Conservation (phyloP, 371 early-diverging fungal species). For the Mucor piriformis region DNA sequence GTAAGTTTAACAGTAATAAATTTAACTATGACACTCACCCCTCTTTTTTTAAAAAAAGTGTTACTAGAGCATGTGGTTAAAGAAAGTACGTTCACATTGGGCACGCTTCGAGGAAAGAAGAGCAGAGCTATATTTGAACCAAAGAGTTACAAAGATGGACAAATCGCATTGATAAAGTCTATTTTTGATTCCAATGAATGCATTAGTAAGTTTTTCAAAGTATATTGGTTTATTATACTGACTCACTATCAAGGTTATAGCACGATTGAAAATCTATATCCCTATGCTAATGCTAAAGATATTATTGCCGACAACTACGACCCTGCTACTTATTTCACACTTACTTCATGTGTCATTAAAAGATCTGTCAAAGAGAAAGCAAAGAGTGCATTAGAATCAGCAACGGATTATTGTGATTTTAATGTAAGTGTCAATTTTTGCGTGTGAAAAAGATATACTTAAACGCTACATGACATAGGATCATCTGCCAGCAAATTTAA, state of each 20-base stretch:
- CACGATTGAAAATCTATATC: slow-evolving; percentile 21
- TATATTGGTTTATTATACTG: neutral
- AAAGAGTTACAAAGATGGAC: slow-evolving; percentile 16
- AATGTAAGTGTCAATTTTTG: slow-evolving; percentile 13
- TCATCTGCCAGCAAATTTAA: slow-evolving; percentile 11
- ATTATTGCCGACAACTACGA: slow-evolving; percentile 17
- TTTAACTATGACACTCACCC: neutral
- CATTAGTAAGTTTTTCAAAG: slow-evolving; percentile 16
- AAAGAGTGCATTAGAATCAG: slow-evolving; percentile 1
- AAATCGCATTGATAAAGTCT: slow-evolving; percentile 20
- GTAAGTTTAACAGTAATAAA: slow-evolving; percentile 6
- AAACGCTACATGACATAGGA: slow-evolving; percentile 2
- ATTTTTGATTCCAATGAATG: slow-evolving; percentile 27
- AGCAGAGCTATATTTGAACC: slow-evolving; percentile 27
- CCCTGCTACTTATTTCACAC: neutral
- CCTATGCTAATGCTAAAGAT: slow-evolving; percentile 16
- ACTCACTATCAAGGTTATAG: slow-evolving; percentile 1
- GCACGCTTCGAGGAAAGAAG: slow-evolving; percentile 23
- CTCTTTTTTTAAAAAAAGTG: slow-evolving; percentile 1
- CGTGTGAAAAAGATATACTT: neutral
- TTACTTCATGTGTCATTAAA: slow-evolving; percentile 24
- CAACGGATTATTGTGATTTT: slow-evolving; percentile 18
- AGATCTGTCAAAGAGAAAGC: slow-evolving; percentile 10
- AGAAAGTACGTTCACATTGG: neutral
- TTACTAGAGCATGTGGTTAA: slow-evolving; percentile 23